Conservation (phyloP, 495 filamentous ascomycete species). For the Trypethelium eluteriae region DNA sequence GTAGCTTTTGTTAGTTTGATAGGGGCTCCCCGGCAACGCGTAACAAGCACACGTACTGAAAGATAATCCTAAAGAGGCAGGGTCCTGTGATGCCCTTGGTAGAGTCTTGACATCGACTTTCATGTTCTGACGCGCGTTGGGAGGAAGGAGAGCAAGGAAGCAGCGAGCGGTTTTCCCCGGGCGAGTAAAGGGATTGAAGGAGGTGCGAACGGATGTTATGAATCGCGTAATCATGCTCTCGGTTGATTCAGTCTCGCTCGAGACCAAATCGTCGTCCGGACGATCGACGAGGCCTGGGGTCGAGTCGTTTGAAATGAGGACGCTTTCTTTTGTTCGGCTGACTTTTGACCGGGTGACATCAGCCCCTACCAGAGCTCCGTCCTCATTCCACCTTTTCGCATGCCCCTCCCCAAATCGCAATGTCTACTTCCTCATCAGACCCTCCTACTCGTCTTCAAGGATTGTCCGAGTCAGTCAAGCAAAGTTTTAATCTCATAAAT, state of each 20-base stretch:
- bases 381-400: background rate
- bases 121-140: conserved; percentile 62
- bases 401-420: background rate
- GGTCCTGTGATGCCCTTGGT: conserved; percentile 51
- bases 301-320: background rate
- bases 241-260: background rate
- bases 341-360: background rate
- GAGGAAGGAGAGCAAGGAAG: conserved; percentile 81
- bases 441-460: conserved; percentile 60
- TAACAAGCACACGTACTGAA: conserved; percentile 58
- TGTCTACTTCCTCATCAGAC: background rate
- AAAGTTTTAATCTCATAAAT: conserved; percentile 65
- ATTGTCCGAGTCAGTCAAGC: conserved; percentile 59
- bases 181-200: conserved; percentile 85
- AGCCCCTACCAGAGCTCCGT: background rate
- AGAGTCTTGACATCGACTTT: conserved; percentile 74
- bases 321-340: background rate
- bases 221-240: conserved; percentile 75
- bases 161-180: conserved; percentile 67
- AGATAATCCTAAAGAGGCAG: conserved; percentile 61
- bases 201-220: conserved; percentile 72
- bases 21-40: background rate
- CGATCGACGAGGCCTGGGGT: background rate
- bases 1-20: background rate
- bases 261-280: background rate